A percentile compares a stretch with the other conserved stretches of the same genome.
Evolutionary conservation across 768 basidiomycete genomes (phyloP).

Genomic region (Phaeotremella skinneri): DNA sequence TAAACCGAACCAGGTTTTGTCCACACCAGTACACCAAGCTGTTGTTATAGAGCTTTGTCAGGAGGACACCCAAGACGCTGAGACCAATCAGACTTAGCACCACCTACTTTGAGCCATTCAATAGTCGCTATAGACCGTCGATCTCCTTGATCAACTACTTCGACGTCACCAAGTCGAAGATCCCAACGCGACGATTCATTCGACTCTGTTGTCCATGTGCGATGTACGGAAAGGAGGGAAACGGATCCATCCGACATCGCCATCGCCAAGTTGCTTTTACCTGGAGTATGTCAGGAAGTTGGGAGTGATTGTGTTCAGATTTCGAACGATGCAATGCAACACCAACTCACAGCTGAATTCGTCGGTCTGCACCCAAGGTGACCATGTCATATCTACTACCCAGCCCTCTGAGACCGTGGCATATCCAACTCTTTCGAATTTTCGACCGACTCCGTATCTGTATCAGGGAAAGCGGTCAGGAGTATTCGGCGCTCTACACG

Average conservation of each 20-base stretch:
- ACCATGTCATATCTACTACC: conserved; percentile 34
- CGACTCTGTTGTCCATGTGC: neutral
- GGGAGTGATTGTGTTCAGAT: neutral
- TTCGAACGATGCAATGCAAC: neutral
- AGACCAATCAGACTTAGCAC: neutral
- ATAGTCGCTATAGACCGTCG: conserved; percentile 24
- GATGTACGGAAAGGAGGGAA: conserved; percentile 14
- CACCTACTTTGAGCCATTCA: conserved; percentile 32
- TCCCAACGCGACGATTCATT: conserved; percentile 9
- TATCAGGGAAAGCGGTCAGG: no score
- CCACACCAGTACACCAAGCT: conserved; percentile 30
- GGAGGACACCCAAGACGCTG: neutral
- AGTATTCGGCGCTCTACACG: neutral
- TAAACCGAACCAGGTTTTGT: conserved; percentile 37
- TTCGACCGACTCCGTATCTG: conserved; percentile 25
- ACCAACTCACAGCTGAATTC: conserved; percentile 23
- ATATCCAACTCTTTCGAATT: conserved; percentile 11
- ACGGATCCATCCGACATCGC: conserved; percentile 29
- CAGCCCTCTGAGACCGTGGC: conserved; percentile 11
- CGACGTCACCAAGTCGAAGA: conserved; percentile 5
- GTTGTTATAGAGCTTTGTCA: neutral
- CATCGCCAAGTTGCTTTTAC: conserved; percentile 22
- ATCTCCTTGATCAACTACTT: conserved; percentile 17
- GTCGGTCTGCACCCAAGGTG: conserved; percentile 18
- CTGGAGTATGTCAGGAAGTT: conserved; percentile 8